Conservation (phyloP, 2,329 filamentous ascomycete species). For the Torrubiella hemipterigena region DNA sequence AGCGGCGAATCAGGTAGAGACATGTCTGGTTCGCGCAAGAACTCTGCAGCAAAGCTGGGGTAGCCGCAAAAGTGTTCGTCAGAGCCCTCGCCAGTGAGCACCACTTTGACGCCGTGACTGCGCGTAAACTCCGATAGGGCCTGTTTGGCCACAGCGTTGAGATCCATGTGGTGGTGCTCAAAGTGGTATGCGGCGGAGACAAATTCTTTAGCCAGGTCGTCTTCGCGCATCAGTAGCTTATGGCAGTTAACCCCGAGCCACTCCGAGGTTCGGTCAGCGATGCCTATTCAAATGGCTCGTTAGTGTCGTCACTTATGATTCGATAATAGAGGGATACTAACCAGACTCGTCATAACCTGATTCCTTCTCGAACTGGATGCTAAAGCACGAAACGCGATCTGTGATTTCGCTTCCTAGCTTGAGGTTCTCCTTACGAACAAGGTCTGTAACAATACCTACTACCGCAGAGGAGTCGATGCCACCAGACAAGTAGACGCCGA, state of each 20-base stretch:
- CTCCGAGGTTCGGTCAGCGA: constrained; percentile 19
- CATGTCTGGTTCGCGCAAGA: constrained; percentile 33
- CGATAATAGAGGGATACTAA: no score
- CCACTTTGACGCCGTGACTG: constrained; percentile 36
- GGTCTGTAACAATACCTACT: constrained; percentile 41
- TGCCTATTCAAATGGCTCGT: constrained; percentile 8
- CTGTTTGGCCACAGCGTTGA: constrained; percentile 41
- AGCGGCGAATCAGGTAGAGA: constrained; percentile 16
- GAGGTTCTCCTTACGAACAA: constrained; percentile 32
- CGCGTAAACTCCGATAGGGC: constrained; percentile 32
- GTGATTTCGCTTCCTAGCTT: constrained; percentile 7
- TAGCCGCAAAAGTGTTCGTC: constrained; percentile 46
- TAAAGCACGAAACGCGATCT: constrained; percentile 2
- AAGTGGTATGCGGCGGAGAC: constrained; percentile 16
- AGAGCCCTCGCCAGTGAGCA: constrained; percentile 39
- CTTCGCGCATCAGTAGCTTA: constrained; percentile 15
- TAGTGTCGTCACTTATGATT: constrained; percentile 1
- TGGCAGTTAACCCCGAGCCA: constrained; percentile 18
- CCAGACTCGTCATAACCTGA: constrained; percentile 1
- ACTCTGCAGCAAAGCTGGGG: constrained; percentile 29
- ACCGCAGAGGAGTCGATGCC: constrained; percentile 45
- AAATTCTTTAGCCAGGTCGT: constrained; percentile 17
- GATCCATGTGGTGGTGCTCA: constrained; percentile 26
- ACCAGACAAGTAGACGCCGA: constrained; percentile 44
- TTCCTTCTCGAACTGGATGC: not conserved